Base-by-base conservation (phyloP, 2,329 filamentous ascomycete species). In the Fusarium odoratissimum region DNA sequence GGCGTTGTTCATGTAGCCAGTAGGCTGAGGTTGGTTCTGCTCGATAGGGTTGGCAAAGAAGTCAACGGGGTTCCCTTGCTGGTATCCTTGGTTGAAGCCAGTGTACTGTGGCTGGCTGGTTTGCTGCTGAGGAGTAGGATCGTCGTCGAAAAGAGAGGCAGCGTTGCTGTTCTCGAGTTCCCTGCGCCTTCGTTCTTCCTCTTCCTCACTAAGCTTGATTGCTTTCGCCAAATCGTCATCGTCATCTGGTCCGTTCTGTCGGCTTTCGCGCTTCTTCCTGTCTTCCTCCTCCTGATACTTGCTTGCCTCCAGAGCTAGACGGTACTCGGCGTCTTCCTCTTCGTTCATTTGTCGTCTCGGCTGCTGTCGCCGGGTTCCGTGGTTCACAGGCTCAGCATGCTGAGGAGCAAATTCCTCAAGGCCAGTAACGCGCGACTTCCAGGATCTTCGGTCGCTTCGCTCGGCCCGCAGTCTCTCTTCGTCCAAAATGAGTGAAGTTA, bases 21-120 rank as follows among this genome's bases (percentile, higher is more conserved):
- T 97, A 6, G 90, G 92, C 81, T 97, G 95, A 48, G 90, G 88
- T 81, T 95, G 92, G 76, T 84, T 90, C 60, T 80, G 91, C 65
- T 95, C 93, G 78, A 98, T 92, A 17, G 95, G 94, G 82, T 99
- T 99, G 66, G 95, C 96, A 77, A 97, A 96, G 90, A 97, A 98
- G 83, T 99, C 96, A 23, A 99, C 96, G 17, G 94, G 94, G 64
- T 93, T 93, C 80, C 97, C 95, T 83, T 99, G 96, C 84, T 98
- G 95, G 79, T 99, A 99, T 51, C 95, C 95, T 84, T 97, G 95
- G 82, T 98, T 98, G 85, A 94, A 95, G 40, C 95, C 95, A 19
- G 95, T 98, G 44, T 90, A 90, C 83, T 95, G 94, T 40, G 93
- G 89, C 76, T 94, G 92, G 49, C 77, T 72, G 6, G 79, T 76